phyloP scores from a whole-genome alignment of 2,329 filamentous ascomycete species.

The Drechslera avenae region DNA sequence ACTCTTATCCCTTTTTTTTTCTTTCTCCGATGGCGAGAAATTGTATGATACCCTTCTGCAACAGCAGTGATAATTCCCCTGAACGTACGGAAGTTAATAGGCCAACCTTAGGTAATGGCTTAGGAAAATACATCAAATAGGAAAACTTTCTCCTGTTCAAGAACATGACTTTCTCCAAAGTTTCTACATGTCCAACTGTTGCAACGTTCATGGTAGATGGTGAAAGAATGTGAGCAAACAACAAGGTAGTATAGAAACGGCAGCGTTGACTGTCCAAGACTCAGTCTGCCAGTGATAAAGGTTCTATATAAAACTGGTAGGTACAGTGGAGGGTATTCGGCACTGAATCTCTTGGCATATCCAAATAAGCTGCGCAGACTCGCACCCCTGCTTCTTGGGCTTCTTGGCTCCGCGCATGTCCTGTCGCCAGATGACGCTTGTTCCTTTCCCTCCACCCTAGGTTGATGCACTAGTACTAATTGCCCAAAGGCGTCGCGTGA shows the following conservation, averaged over 20 bases:
- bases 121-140: no score
- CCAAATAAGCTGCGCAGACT: background rate
- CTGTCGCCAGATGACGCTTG: no score
- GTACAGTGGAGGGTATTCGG: slow-evolving; percentile 9
- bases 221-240: no score
- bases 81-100: background rate
- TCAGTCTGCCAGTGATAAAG: slow-evolving; percentile 14
- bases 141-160: no score
- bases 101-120: background rate
- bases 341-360: background rate
- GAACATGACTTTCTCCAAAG: no score
- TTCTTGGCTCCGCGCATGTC: no score
- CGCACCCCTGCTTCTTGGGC: background rate
- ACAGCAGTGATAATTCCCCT: background rate
- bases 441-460: no score
- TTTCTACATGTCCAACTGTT: no score
- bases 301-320: slow-evolving; percentile 9
- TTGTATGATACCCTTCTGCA: slow-evolving; percentile 8
- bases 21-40: background rate
- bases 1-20: no score
- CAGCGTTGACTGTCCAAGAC: slow-evolving; percentile 3
- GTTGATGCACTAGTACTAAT: no score
- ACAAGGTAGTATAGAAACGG: no score
- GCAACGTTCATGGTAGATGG: no score
- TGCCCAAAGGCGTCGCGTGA: background rate